phyloP scores from a whole-genome alignment of 495 filamentous ascomycete genomes.

The Trichoderma erinaceum region DNA sequence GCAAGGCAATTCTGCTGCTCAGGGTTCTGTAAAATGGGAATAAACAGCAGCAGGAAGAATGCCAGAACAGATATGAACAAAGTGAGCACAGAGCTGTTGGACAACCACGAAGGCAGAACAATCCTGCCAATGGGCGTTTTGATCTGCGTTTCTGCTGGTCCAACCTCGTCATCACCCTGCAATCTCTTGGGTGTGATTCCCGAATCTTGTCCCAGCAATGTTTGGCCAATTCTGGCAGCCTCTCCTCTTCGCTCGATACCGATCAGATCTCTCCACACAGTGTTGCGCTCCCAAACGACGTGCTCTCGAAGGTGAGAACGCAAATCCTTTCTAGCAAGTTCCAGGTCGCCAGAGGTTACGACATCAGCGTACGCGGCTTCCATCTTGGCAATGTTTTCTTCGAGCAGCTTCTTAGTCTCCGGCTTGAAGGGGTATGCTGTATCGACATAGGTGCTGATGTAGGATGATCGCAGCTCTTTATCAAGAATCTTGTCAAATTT shows the following conservation, averaged over 20 bases:
- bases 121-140: slow-evolving; percentile 75
- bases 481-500: slow-evolving; percentile 98
- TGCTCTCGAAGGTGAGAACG: slow-evolving; percentile 90
- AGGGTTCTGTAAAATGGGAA: slow-evolving; percentile 72
- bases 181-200: slow-evolving; percentile 64
- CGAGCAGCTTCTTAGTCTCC: slow-evolving; percentile 60
- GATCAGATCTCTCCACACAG: slow-evolving; percentile 98
- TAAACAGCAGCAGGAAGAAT: slow-evolving; percentile 63
- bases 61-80: slow-evolving; percentile 63
- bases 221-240: slow-evolving; percentile 84
- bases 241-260: slow-evolving; percentile 95
- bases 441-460: slow-evolving; percentile 66
- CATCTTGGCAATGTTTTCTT: slow-evolving; percentile 62
- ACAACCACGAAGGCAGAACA: slow-evolving; percentile 70
- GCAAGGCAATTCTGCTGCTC: slow-evolving; percentile 96
- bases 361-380: slow-evolving; percentile 76
- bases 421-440: slow-evolving; percentile 69
- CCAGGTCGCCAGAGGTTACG: slow-evolving; percentile 71
- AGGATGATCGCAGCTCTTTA: slow-evolving; percentile 64
- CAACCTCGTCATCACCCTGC: slow-evolving; percentile 71
- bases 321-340: slow-evolving; percentile 72
- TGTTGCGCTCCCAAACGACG: slow-evolving; percentile 98
- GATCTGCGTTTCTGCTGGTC: slow-evolving; percentile 56
- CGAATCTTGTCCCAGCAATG: slow-evolving; percentile 67
- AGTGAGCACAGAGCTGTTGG: slow-evolving; percentile 71